Evolutionary conservation across 306 rosid genomes (phyloP).

Genomic region (Inga leiocalycina): DNA sequence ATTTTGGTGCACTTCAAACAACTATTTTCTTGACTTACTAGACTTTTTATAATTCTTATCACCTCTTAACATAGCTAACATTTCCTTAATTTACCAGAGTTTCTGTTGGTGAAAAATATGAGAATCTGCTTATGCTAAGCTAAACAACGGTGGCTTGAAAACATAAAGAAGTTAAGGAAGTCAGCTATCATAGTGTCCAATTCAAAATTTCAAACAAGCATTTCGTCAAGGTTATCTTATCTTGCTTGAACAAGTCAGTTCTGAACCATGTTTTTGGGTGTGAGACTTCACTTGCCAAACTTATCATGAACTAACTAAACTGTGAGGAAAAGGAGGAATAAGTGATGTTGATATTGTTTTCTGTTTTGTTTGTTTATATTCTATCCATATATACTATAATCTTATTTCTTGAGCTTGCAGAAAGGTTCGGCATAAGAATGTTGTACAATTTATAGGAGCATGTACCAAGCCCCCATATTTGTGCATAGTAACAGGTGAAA

Average conservation of each 20-base stretch:
- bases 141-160: background rate
- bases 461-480: conserved; percentile 87
- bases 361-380: background rate
- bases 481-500: conserved; percentile 93
- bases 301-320: background rate
- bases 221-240: background rate
- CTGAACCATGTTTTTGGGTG: conserved; percentile 21
- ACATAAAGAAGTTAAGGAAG: conserved; percentile 19
- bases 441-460: conserved; percentile 99
- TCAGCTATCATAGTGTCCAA: background rate
- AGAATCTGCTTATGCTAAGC: background rate
- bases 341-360: conserved; percentile 1
- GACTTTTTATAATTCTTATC: background rate
- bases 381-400: background rate
- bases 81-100: background rate
- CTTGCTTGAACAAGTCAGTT: conserved; percentile 2
- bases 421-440: conserved; percentile 99
- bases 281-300: background rate
- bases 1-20: background rate
- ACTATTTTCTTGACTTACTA: background rate
- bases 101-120: background rate
- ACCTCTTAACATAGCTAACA: background rate
- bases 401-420: conserved; percentile 55
- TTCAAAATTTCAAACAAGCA: background rate
- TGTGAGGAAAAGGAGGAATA: background rate